Evolutionary conservation across 2,329 filamentous ascomycete species (phyloP).

Genomic region (Phyllosticta paracitricarpa): DNA sequence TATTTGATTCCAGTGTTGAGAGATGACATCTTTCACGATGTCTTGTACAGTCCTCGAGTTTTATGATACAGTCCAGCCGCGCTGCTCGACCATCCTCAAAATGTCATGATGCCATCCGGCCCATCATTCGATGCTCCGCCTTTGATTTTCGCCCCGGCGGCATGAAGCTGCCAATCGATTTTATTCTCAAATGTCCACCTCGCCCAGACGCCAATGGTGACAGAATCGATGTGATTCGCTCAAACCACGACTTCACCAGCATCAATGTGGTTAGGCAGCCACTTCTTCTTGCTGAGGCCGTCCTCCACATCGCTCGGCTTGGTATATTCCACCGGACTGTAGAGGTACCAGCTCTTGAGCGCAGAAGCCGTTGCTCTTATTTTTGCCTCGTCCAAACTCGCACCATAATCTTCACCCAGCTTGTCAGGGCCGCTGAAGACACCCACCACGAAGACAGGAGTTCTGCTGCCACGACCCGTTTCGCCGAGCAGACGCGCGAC

Average conservation of each 20-base stretch:
- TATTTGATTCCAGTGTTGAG: neutral
- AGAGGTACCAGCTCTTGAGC: constrained; percentile 92
- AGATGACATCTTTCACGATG: neutral
- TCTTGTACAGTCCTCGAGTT: neutral
- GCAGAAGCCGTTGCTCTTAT: constrained; percentile 72
- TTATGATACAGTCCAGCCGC: neutral
- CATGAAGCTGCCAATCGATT: neutral
- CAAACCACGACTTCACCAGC: constrained; percentile 45
- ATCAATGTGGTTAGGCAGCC: constrained; percentile 48
- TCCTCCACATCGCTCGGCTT: constrained; percentile 41
- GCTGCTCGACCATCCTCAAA: neutral
- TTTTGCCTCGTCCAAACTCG: constrained; percentile 67
- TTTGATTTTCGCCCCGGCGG: neutral
- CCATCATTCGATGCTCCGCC: neutral
- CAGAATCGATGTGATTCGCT: neutral
- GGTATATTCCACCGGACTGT: constrained; percentile 57
- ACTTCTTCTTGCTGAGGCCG: constrained; percentile 29
- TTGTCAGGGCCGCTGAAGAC: constrained; percentile 88
- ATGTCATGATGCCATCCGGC: neutral
- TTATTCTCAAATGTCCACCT: neutral
- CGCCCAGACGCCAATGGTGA: neutral
- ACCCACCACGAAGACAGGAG: constrained; percentile 86
- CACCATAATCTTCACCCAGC: constrained; percentile 79
- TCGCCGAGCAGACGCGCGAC: constrained; percentile 82
- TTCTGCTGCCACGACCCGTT: constrained; percentile 74